Base-by-base conservation (phyloP, 1,284 basidiomycete species). In the Trametes pubescens region DNA sequence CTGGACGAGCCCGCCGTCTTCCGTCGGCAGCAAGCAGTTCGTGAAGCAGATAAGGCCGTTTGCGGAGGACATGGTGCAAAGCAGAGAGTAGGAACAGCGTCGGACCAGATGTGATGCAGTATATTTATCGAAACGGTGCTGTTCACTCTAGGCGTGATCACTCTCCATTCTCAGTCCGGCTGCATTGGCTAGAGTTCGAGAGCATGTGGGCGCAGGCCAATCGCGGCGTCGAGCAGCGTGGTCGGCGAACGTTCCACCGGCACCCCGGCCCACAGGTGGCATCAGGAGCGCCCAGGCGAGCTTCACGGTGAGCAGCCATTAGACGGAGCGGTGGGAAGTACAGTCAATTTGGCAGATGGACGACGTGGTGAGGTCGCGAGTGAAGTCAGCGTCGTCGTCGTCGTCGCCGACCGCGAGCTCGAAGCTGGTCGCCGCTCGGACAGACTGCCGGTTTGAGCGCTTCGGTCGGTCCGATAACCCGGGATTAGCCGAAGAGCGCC, bases 21-120 rank as follows among this genome's bases (percentile, higher is more conserved):
- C 90, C 64, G 83, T 84, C 2, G 90, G 87, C 38, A 94, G 80
- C 61, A 90, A 77, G 71, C 93, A 93, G 76, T 95, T 94, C 24
- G 93, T 95, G 77, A 95, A 94, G 77, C 93, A 92, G 59, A 94
- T 78, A 24, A 94, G 80, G 51, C 84, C 85, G 75, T 92, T 92
- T 10, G 81, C 58, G 48, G 84, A 80, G 61, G 72, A 65, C 78
- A 80, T 80, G 48, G 59, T 38, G 43, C 32, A n/a, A 35, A 44
- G 43, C 21, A 37, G 18, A 49, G 55, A 51, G 58, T 16, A 21
- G 37, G 40, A 54, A 14, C 38, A 8, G 47, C 53, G 9, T 44
- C 53, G 26, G 13, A 29, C 46, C 13, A 3, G 40, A 21, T 32
- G 61, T 21, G 29, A 38, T 61, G 46, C 46, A 40, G 47, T 55